Evolutionary conservation across 2,329 filamentous ascomycete genomes (phyloP).

Genomic region (Verticillium nubilum): DNA sequence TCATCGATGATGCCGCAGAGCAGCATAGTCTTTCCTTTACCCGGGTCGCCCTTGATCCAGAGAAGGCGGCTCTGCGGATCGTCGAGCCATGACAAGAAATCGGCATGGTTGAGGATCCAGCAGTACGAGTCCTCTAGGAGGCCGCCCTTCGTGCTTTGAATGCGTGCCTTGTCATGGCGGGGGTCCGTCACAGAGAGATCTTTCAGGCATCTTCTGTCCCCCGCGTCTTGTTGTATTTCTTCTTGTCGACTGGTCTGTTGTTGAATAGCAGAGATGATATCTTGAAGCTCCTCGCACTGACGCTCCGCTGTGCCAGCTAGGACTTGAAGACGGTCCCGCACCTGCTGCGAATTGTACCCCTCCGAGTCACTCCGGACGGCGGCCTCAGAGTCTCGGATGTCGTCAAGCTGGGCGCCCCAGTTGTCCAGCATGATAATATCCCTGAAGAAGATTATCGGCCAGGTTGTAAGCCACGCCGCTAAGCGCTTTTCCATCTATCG

Average conservation of each 20-base stretch:
- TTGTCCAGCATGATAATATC: constrained; percentile 25
- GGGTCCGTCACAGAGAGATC: constrained; percentile 23
- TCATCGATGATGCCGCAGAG: constrained; percentile 31
- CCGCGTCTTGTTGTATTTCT: constrained; percentile 6
- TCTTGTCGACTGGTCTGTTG: constrained; percentile 10
- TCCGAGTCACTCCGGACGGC: constrained; percentile 8
- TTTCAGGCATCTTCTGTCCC: constrained; percentile 15
- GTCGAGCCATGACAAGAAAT: constrained; percentile 20
- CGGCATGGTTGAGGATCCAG: constrained; percentile 24
- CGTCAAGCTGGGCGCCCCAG: constrained; percentile 24
- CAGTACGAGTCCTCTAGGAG: constrained; percentile 16
- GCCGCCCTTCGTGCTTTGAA: constrained; percentile 16
- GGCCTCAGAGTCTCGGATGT: no score
- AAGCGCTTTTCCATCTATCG: no score
- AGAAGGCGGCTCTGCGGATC: constrained; percentile 18
- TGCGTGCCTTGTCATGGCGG: constrained; percentile 25
- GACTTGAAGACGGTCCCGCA: constrained; percentile 5
- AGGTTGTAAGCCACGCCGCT: no score
- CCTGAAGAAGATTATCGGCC: constrained; percentile 15
- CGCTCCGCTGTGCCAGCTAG: constrained; percentile 4
- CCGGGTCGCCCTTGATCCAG: constrained; percentile 31
- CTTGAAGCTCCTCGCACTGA: constrained; percentile 1
- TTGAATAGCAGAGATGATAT: constrained; percentile 7
- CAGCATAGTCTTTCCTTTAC: constrained; percentile 40
- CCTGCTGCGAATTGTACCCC: constrained; percentile 11